These are phyloP conservation scores for Rhizomucor miehei DNA, from an alignment of 371 early-diverging fungal species.

Conservation along the genomic window DNA sequence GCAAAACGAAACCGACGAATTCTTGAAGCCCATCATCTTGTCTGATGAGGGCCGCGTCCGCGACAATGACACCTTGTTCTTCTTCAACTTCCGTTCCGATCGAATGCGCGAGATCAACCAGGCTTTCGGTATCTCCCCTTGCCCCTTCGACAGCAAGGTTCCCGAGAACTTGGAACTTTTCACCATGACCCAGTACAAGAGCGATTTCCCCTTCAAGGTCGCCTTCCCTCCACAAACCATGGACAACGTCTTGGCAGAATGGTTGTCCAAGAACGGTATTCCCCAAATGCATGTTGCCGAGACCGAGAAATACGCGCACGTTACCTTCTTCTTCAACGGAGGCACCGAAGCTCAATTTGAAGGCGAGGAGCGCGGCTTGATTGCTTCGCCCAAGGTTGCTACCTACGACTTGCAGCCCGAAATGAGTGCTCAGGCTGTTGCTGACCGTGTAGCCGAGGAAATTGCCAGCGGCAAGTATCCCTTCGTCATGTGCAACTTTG, in stretches of 20 bases:
- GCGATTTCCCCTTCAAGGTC: constrained; percentile 87
- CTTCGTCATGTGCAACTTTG: constrained; percentile 99
- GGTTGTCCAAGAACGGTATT: constrained; percentile 82
- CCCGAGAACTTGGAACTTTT: constrained; percentile 83
- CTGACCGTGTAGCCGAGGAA: constrained; percentile 86
- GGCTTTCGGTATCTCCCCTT: constrained; percentile 84
- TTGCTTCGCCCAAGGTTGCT: constrained; percentile 94
- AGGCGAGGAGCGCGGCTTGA: constrained; percentile 88
- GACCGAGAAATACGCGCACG: constrained; percentile 99
- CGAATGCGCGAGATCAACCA: constrained; percentile 98
- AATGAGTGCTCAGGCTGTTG: constrained; percentile 92
- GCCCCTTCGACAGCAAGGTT: constrained; percentile 80
- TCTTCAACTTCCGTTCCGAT: constrained; percentile 97
- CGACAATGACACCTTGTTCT: constrained; percentile 83
- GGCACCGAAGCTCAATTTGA: constrained; percentile 90
- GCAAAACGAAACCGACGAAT: constrained; percentile 94
- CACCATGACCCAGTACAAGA: constrained; percentile 98
- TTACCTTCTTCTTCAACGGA: constrained; percentile 99
- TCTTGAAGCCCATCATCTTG: constrained; percentile 96
- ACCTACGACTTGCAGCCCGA: constrained; percentile 97
- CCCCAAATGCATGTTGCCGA: constrained; percentile 97
- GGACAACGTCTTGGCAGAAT: constrained; percentile 97
- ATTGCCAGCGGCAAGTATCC: constrained; percentile 79
- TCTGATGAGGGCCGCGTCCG: constrained; percentile 74
- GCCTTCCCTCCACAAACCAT: constrained; percentile 96